Evolutionary conservation across 108 stramenopile genomes (phyloP), one percentile per base, ranked within the genome.

Genomic region (Seminavis robusta): DNA sequence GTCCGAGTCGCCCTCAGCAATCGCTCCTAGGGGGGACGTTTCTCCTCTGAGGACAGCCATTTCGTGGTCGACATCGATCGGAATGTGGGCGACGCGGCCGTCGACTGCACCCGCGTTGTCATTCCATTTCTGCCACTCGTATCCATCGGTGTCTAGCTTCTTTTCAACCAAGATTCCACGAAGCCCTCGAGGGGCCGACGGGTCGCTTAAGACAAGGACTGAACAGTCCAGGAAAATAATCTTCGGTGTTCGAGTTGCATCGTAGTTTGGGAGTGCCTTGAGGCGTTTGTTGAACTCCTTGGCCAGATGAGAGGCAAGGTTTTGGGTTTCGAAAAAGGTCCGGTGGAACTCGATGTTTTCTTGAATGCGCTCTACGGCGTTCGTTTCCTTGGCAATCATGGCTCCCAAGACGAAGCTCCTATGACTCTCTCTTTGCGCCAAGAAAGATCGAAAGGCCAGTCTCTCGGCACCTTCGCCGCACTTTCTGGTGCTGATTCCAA

Each of bases 151-250:
- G 30, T 76, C 74, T 16, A 80, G 71, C 59, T 61, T 62, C 52
- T 80, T 80, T 38, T 80, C 79, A n/a, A 80, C 74, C 17, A 80
- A 49, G 34, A 80, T 59, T 46, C 70, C 74, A 34, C 79, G 66
- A 19, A 33, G 1, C 9, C 59, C 62, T 11, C 23, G 45, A 23
- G 48, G 59, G 63, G 62, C 72, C 19, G 10, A 24, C 11, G 71
- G 56, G 43, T 80, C 79, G 16, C 63, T 51, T 0, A 80, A 46
- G 36, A 80, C 30, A 51, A 80, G 52, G 30, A 80, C 65, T 9
- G 79, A 76, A 52, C 79, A 80, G 19, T 56, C 48, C 23, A 80
- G 27, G 44, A 80, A 80, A 0, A 27, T 17, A 3, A 80, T 52
- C 25, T 48, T 41, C 26, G 74, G 79, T 23, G 74, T 80, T 13